phyloP scores from a whole-genome alignment of 31 red algal species.

The Odonthalia washingtoniensis region DNA sequence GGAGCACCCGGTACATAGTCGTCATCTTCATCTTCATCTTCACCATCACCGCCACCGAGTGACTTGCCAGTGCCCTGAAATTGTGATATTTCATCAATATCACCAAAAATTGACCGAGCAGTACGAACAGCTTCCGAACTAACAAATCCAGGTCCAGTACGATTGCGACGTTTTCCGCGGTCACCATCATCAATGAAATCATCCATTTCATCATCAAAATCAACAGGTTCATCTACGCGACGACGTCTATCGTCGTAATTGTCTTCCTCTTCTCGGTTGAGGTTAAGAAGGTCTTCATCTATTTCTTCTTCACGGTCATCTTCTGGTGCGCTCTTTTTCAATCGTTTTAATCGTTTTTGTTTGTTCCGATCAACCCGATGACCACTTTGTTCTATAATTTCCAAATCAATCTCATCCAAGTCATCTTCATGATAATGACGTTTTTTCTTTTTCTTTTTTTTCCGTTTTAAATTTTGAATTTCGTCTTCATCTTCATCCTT shows the following conservation, averaged over 20 bases:
- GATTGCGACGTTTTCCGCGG: constrained; percentile 38
- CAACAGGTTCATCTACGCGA: constrained; percentile 60
- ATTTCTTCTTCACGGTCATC: constrained; percentile 38
- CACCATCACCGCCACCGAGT: constrained; percentile 21
- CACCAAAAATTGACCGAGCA: constrained; percentile 74
- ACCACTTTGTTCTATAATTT: constrained; percentile 81
- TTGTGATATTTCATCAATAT: constrained; percentile 76
- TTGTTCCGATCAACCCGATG: constrained; percentile 68
- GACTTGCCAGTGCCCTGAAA: constrained; percentile 61
- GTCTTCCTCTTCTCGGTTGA: constrained; percentile 60
- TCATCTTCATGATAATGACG: constrained; percentile 73
- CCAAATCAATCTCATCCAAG: constrained; percentile 84
- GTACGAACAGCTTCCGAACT: constrained; percentile 77
- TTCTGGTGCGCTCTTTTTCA: constrained; percentile 38
- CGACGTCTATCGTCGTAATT: constrained; percentile 53
- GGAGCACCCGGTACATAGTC: constrained; percentile 3
- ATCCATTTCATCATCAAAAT: constrained; percentile 75
- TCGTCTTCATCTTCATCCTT: constrained; percentile 40
- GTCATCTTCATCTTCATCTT: constrained; percentile 48
- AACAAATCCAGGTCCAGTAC: constrained; percentile 63
- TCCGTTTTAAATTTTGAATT: neutral
- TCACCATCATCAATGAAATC: constrained; percentile 83
- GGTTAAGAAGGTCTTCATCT: constrained; percentile 38
- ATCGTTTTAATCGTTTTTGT: constrained; percentile 62
- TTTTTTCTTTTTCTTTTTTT: constrained; percentile 83